Conservation (phyloP, 306 rosid genomes). For the Trifolium pratense region DNA sequence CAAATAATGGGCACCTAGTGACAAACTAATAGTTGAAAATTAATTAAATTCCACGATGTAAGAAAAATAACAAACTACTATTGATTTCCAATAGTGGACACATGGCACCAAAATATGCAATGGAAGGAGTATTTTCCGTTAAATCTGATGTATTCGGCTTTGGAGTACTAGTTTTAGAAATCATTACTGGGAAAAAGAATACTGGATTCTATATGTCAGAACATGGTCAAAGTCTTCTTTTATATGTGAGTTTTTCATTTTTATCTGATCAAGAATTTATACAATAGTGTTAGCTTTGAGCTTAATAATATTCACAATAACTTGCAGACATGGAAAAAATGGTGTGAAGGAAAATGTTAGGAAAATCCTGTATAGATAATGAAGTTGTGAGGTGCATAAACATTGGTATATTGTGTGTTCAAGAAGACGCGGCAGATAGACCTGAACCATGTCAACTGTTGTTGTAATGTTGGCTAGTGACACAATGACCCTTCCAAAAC, state of each 20-base stretch:
- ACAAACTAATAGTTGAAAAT: too few relatives aligned
- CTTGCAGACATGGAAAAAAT: too few relatives aligned
- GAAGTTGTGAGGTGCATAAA: neutral
- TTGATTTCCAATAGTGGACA: neutral
- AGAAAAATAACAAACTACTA: neutral
- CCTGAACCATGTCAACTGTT: neutral
- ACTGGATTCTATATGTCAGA: neutral
- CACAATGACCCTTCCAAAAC: neutral
- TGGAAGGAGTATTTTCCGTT: neutral
- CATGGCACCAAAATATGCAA: neutral
- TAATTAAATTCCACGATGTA: too few relatives aligned
- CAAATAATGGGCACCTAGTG: neutral
- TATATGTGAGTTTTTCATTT: neutral
- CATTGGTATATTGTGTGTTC: neutral
- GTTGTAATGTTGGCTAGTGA: slow-evolving; percentile 1
- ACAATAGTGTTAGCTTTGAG: too few relatives aligned
- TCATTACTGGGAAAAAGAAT: neutral
- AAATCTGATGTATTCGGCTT: neutral
- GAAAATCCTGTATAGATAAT: too few relatives aligned
- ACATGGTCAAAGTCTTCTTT: neutral
- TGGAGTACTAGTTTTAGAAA: neutral
- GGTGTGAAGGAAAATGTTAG: too few relatives aligned
- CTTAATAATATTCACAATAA: too few relatives aligned
- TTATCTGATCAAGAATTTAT: neutral
- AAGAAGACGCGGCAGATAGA: neutral